Percentiles rank a stretch among this genome's conserved stretches.
These are phyloP conservation scores for Raffaelea ambrosiae DNA, from an alignment of 2,329 filamentous ascomycete genomes.

Conservation along the genomic window DNA sequence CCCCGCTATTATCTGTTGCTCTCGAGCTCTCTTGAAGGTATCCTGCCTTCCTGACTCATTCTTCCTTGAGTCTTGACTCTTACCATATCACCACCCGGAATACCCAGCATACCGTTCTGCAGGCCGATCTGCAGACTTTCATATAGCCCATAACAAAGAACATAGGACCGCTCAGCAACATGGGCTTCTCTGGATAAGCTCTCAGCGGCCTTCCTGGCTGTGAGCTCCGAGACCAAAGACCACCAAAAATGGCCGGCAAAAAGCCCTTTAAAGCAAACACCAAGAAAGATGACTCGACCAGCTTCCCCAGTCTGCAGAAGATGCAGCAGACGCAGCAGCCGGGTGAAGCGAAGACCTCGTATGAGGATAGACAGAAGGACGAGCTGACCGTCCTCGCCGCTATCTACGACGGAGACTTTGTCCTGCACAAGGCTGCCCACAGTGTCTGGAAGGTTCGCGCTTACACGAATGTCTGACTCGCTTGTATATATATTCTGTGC, in stretches of 20 bases:
- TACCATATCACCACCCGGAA: no score
- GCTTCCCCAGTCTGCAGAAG: constrained; percentile 41
- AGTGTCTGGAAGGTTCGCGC: constrained; percentile 73
- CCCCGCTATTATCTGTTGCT: no score
- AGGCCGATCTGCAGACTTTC: not conserved
- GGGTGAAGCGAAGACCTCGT: constrained; percentile 46
- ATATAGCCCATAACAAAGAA: not conserved
- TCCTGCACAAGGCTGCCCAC: constrained; percentile 59
- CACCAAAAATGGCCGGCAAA: constrained; percentile 45
- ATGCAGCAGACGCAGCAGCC: constrained; percentile 15
- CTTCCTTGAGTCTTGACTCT: no score
- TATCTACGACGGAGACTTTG: constrained; percentile 85
- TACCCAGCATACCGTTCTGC: no score
- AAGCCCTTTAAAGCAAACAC: constrained; percentile 28
- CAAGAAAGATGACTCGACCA: constrained; percentile 34
- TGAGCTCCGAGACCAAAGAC: constrained; percentile 21
- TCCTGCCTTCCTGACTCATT: no score
- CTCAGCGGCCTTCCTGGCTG: constrained; percentile 43
- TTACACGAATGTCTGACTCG: not conserved
- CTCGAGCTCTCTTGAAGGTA: no score
- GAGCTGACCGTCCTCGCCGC: constrained; percentile 79
- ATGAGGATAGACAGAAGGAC: constrained; percentile 78
- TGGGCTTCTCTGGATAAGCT: constrained; percentile 40
- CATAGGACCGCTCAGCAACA: constrained; percentile 14
- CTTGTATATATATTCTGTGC: constrained; percentile 5